Evolutionary conservation across 768 basidiomycete genomes (phyloP).

Genomic region (Obba rivulosa): DNA sequence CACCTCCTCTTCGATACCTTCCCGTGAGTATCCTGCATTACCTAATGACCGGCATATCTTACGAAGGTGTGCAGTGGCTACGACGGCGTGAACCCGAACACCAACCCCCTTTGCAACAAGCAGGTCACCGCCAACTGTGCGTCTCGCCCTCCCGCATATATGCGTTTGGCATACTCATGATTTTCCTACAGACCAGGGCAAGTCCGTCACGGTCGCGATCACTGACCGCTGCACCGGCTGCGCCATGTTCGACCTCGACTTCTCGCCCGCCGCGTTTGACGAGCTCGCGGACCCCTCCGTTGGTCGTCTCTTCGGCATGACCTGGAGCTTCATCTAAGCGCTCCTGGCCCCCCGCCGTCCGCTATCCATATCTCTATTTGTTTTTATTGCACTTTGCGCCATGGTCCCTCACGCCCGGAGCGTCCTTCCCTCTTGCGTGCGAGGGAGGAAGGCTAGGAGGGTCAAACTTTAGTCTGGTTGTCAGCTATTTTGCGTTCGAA

Average conservation of each 20-base stretch:
- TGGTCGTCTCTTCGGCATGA: constrained; percentile 48
- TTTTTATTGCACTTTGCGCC: constrained; percentile 2
- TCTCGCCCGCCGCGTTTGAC: constrained; percentile 55
- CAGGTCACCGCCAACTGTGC: constrained; percentile 43
- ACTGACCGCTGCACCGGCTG: constrained; percentile 65
- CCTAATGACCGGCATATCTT: background rate
- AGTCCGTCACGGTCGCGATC: constrained; percentile 41
- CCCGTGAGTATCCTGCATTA: constrained; percentile 39
- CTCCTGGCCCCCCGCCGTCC: background rate
- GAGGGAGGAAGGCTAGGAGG: constrained; percentile 23
- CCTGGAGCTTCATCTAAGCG: constrained; percentile 34
- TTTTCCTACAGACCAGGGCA: constrained; percentile 42
- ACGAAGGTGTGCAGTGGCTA: constrained; percentile 56
- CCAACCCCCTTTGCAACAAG: constrained; percentile 66
- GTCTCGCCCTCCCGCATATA: constrained; percentile 15
- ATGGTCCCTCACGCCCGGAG: background rate
- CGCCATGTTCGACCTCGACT: constrained; percentile 46
- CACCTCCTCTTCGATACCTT: constrained; percentile 48
- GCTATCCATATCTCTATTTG: background rate
- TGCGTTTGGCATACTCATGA: background rate
- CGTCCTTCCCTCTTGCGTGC: constrained; percentile 18
- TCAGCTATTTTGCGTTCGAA: too few species aligned
- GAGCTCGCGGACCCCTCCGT: constrained; percentile 34
- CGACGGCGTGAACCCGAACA: constrained; percentile 58
- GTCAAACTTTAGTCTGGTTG: background rate